Base-by-base conservation (phyloP, 1,284 basidiomycete genomes). In the Ganoderma multipileum region DNA sequence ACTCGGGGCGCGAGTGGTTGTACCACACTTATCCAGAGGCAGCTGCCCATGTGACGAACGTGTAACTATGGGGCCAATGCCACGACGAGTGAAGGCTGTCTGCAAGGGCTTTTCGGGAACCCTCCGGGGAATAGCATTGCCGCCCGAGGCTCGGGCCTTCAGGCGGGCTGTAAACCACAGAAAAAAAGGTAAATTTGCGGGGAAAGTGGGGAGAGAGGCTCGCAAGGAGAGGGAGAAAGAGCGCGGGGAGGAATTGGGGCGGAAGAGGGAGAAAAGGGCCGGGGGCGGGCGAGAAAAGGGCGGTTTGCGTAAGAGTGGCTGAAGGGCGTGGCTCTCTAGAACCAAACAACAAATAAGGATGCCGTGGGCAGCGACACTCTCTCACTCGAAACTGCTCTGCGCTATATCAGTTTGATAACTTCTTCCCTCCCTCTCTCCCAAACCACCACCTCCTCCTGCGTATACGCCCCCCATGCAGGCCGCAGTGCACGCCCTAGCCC, bases 401-500 rank as follows among this genome's bases (percentile, higher is more conserved):
- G 72, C 71, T 78, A 76, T 77, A 79, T 79, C 78, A 78, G 74
- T 68, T 75, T 74, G 77, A 79, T 78, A 78, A 76, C 72, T 73
- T 76, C 76, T 78, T 79, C 78, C 77, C 78, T 77, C 80, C 77
- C 79, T 79, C 81, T 81, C 81, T 83, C 84, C 65, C 67, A 61
- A 80, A 83, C 76, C 81, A 80, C 76, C 76, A 77, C 85, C 82
- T 84, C 83, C 75, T 81, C 79, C 75, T 81, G 81, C 74, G 73
- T 77, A 38, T 64, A 77, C 79, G 33, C 80, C 81, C 76, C 84
- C 79, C 57, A 91, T 91, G 88, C 90, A 91, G 83, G 85, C 89
- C 69, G 89, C 87, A 77, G 83, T 89, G 68, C 88, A 91, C 78
- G 86, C 87, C 71, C 81, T 90, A 68, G 85, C 85, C 52, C 81